Evolutionary conservation across 176 grass and related monocot genomes (phyloP).

Genomic region (Oryza coarctata): DNA sequence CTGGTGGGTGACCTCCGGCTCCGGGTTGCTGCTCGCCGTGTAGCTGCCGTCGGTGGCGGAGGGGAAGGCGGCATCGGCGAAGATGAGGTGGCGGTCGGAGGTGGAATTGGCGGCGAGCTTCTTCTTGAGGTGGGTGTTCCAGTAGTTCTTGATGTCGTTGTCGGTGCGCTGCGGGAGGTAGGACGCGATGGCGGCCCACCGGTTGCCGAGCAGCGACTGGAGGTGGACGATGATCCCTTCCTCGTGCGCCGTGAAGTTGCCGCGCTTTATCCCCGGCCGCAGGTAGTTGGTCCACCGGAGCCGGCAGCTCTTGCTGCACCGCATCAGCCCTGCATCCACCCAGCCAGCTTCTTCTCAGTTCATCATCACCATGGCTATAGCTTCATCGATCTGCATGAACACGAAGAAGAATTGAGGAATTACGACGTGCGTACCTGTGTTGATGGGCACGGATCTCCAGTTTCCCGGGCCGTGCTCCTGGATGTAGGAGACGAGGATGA

Average conservation of each 20-base stretch:
- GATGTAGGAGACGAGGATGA: conserved; percentile 79
- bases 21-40: background rate
- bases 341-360: background rate
- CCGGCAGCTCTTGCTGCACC: conserved; percentile 92
- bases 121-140: conserved; percentile 96
- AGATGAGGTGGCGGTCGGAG: background rate
- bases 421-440: conserved; percentile 30
- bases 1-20: background rate
- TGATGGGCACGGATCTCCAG: conserved; percentile 77
- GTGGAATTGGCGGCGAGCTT: conserved; percentile 48
- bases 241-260: conserved; percentile 80
- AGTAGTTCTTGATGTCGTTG: conserved; percentile 98
- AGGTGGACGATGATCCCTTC: conserved; percentile 79
- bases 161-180: conserved; percentile 86
- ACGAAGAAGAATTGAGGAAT: background rate
- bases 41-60: background rate
- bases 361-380: background rate
- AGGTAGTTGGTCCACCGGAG: conserved; percentile 96
- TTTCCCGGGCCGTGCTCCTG: conserved; percentile 87
- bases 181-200: conserved; percentile 76
- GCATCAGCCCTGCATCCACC: conserved; percentile 43
- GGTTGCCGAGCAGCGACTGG: conserved; percentile 81
- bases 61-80: background rate
- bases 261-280: conserved; percentile 68
- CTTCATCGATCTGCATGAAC: background rate